phyloP scores from a whole-genome alignment of 257 asterid species.

The Penstemon davidsonii region DNA sequence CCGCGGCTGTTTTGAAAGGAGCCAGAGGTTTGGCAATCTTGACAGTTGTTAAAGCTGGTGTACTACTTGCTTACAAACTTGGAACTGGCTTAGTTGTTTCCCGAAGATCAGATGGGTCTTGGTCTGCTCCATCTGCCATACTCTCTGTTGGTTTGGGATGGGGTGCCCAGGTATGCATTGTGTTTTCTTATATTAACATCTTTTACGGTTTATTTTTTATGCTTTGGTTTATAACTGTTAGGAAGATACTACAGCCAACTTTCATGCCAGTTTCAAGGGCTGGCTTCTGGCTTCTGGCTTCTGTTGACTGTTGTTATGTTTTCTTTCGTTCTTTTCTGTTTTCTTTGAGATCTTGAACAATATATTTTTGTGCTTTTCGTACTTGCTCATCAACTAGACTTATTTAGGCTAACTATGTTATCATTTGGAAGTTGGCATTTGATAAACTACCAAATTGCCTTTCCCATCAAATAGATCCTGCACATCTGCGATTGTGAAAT shows the following conservation, averaged over 20 bases:
- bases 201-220: not conserved
- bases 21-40: constrained; percentile 94
- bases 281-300: not conserved
- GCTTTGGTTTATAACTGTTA: not conserved
- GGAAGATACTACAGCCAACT: constrained; percentile 10
- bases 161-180: constrained; percentile 87
- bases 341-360: not conserved
- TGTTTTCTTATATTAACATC: constrained; percentile 6
- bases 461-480: constrained; percentile 6
- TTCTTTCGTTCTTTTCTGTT: not conserved
- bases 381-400: constrained; percentile 3
- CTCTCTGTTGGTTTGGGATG: constrained; percentile 92
- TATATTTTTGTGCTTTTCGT: constrained; percentile 12
- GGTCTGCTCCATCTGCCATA: constrained; percentile 99
- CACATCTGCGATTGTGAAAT: not conserved
- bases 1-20: constrained; percentile 79
- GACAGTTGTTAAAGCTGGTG: constrained; percentile 95
- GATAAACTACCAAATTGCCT: constrained; percentile 1
- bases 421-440: constrained; percentile 22
- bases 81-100: constrained; percentile 96
- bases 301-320: no score
- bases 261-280: constrained; percentile 6
- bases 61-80: constrained; percentile 74
- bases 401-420: not conserved
- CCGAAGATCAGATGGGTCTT: constrained; percentile 89